Evolutionary conservation across 345 rosid genomes (phyloP), one percentile per base, ranked within the genome.

Genomic region (Passiflora organensis): DNA sequence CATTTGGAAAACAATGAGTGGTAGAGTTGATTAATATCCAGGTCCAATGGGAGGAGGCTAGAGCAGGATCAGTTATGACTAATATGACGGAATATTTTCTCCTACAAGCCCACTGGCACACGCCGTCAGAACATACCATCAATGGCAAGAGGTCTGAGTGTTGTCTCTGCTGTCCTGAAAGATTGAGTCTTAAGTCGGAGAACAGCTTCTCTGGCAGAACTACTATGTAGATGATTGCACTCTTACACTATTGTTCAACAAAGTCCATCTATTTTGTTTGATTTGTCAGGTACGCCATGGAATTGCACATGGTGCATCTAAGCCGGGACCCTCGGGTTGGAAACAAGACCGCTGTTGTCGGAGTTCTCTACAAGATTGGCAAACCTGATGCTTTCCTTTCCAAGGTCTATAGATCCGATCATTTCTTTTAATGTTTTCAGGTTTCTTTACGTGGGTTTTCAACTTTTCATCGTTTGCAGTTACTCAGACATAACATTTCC

Each of bases 91-190:
- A 58, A 20, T 89, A 70, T 65, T 41, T 69, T 39, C 95, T 89
- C 43, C 74, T 68, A 39, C 93, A 84, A 65, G 46, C 64, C 54
- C 97, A 89, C 52, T 89, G 97, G 95, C 90, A 86, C 64, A 67
- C 93, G 3, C 93, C 93, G 55, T 86, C 95, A 10, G 93, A 86
- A 75, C 93, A 86, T 18, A 70, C 85, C 43, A 59, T 89, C 65
- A 73, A 86, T 51, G 86, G 88, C 61, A 73, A 71, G 48, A 86
- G 88, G 89, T 43, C 5, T 10, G 1, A 15, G n/a, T n/a, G n/a
- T n/a, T n/a, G n/a, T n/a, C n/a, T n/a, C n/a, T n/a, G n/a, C n/a
- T n/a, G n/a, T n/a, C n/a, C n/a, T n/a, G n/a, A n/a, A n/a, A n/a
- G n/a, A n/a, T n/a, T n/a, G n/a, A n/a, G n/a, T n/a, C n/a, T n/a